A percentile compares a stretch with the other conserved stretches of the same genome.
Conservation (phyloP, 2,329 filamentous ascomycete species). For the Hypoxylon sp. region DNA sequence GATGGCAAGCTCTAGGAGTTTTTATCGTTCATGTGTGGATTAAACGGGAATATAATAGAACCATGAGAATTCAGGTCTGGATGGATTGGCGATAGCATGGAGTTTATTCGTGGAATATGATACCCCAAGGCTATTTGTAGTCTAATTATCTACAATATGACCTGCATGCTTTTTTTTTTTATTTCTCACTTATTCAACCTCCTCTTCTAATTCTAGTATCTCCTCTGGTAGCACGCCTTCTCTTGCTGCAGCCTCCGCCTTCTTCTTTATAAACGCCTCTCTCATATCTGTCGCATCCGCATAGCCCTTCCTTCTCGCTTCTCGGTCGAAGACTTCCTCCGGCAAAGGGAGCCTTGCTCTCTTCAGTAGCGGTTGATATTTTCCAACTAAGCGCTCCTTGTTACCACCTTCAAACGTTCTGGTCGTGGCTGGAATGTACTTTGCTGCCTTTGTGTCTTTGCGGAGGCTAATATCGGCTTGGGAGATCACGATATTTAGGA, state of each 20-base stretch:
- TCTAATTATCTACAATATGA: conserved; percentile 21
- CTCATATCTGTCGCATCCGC: conserved; percentile 64
- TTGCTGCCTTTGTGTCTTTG: conserved; percentile 35
- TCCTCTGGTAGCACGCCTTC: conserved; percentile 17
- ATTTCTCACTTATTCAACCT: conserved; percentile 30
- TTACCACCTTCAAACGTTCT: conserved; percentile 71
- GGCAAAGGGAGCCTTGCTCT: conserved; percentile 65
- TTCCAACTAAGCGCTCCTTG: conserved; percentile 64
- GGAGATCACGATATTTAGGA: conserved; percentile 74
- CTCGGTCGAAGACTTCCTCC: conserved; percentile 72
- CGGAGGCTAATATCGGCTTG: conserved; percentile 54
- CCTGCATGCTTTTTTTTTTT: background rate
- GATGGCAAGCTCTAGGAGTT: conserved; percentile 29
- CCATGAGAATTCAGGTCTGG: background rate
- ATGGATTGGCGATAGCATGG: conserved; percentile 22
- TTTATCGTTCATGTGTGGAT: no score
- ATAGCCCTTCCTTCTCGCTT: conserved; percentile 74
- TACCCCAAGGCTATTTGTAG: conserved; percentile 26
- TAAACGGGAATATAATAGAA: no score
- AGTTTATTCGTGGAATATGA: conserved; percentile 26
- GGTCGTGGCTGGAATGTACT: conserved; percentile 49
- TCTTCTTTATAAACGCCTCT: conserved; percentile 46
- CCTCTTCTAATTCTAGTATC: conserved; percentile 24
- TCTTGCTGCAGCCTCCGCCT: conserved; percentile 37
- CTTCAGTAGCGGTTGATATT: conserved; percentile 70